These are phyloP conservation scores for Penicillium olsonii DNA, from an alignment of 2,329 filamentous ascomycete species.

Conservation along the genomic window DNA sequence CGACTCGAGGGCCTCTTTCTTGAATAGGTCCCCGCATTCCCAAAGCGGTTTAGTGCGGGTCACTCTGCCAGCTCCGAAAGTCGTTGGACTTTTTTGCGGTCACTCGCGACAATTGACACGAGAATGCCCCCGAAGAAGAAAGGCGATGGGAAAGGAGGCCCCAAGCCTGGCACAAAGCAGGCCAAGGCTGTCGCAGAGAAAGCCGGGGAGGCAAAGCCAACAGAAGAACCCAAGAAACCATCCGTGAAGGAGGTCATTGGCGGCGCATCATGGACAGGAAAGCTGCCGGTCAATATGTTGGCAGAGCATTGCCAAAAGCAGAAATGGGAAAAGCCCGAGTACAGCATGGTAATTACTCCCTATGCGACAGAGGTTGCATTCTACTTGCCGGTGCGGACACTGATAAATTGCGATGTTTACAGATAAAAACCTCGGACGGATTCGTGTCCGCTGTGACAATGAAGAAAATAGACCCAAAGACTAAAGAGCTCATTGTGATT, in stretches of 20 bases:
- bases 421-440: constrained; percentile 70
- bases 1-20: not conserved
- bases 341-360: constrained; percentile 65
- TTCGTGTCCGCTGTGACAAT: constrained; percentile 81
- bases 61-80: constrained; percentile 19
- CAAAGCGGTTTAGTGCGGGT: constrained; percentile 35
- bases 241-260: constrained; percentile 78
- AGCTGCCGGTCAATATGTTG: constrained; percentile 88
- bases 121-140: constrained; percentile 47
- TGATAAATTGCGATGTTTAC: constrained; percentile 16
- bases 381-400: constrained; percentile 6
- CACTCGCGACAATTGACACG: constrained; percentile 2
- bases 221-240: constrained; percentile 58
- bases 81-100: constrained; percentile 6
- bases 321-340: constrained; percentile 92
- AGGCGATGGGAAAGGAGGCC: constrained; percentile 38
- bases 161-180: constrained; percentile 44
- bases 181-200: constrained; percentile 42
- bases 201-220: constrained; percentile 28
- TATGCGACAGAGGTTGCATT: not conserved
- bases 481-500: constrained; percentile 71
- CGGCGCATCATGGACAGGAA: constrained; percentile 95
- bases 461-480: constrained; percentile 74
- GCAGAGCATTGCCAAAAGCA: constrained; percentile 95
- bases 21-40: constrained; percentile 24